Evolutionary conservation across 2,329 filamentous ascomycete species (phyloP).

Genomic region (Hypoxylon rubiginosum): DNA sequence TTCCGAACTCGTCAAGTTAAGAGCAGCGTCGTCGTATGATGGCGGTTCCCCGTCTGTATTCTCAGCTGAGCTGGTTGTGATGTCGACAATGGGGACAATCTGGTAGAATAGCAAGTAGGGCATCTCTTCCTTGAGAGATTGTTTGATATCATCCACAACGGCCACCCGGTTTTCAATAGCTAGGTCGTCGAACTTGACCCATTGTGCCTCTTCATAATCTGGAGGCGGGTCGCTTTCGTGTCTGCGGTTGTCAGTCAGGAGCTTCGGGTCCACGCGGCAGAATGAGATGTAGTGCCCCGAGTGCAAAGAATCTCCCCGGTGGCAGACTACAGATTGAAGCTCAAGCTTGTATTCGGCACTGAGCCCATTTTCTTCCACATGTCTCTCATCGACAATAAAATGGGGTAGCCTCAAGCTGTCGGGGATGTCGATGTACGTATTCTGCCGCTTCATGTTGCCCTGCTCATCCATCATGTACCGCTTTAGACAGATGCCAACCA

Average conservation of each 20-base stretch:
- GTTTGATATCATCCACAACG: conserved; percentile 81
- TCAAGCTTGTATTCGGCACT: conserved; percentile 94
- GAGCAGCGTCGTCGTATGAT: conserved; percentile 68
- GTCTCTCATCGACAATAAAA: conserved; percentile 85
- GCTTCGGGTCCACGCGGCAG: conserved; percentile 77
- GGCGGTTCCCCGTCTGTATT: conserved; percentile 66
- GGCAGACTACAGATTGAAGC: conserved; percentile 91
- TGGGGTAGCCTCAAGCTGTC: conserved; percentile 84
- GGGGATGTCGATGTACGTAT: conserved; percentile 92
- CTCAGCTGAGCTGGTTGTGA: conserved; percentile 64
- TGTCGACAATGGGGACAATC: conserved; percentile 86
- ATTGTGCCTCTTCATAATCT: conserved; percentile 79
- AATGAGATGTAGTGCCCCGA: conserved; percentile 94
- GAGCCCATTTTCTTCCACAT: conserved; percentile 73
- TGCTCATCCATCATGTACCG: conserved; percentile 82
- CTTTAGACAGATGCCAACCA: conserved; percentile 93
- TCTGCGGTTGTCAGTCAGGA: conserved; percentile 71
- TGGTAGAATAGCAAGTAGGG: conserved; percentile 97
- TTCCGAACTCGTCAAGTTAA: conserved; percentile 57
- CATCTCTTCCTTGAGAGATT: conserved; percentile 85
- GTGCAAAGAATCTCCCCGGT: conserved; percentile 86
- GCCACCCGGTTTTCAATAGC: conserved; percentile 74
- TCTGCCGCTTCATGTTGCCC: conserved; percentile 77
- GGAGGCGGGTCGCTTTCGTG: conserved; percentile 70
- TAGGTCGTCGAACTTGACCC: conserved; percentile 96